Evolutionary conservation across 805 yeast species (phyloP).

Genomic region (Ogataea philodendri): DNA sequence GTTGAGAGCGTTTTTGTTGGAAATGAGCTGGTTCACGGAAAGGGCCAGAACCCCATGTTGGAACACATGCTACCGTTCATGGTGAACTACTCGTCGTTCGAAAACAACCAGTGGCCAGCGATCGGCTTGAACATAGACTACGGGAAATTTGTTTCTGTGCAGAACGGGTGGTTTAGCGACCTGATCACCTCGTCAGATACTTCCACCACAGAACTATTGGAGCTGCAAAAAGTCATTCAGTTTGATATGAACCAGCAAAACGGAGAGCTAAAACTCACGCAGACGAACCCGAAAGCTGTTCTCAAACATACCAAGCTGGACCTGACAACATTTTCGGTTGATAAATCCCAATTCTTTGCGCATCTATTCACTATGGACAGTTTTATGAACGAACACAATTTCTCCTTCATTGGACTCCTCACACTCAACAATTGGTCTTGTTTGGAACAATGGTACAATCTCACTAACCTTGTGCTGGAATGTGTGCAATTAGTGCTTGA

Average conservation of each 20-base stretch:
- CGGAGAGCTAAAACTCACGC: slow-evolving; percentile 43
- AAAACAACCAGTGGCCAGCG: slow-evolving; percentile 30
- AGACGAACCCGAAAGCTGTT: slow-evolving; percentile 38
- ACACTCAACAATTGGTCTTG: slow-evolving; percentile 63
- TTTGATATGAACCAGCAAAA: slow-evolving; percentile 13
- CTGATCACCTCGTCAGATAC: slow-evolving; percentile 47
- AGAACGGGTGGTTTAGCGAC: slow-evolving; percentile 10
- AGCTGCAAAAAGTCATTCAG: slow-evolving; percentile 38
- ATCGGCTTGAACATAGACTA: slow-evolving; percentile 15
- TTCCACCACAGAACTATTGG: slow-evolving; percentile 47
- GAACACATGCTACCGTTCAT: slow-evolving; percentile 17
- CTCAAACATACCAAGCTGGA: slow-evolving; percentile 37
- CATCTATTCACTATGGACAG: slow-evolving; percentile 32
- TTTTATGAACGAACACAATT: slow-evolving; percentile 53
- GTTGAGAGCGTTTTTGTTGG: slow-evolving; percentile 12
- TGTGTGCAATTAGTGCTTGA: slow-evolving; percentile 31
- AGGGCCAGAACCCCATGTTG: slow-evolving; percentile 1
- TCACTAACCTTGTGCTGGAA: slow-evolving; percentile 44
- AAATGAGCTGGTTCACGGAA: slow-evolving; percentile 6
- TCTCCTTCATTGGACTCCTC: slow-evolving; percentile 47
- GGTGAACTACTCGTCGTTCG: slow-evolving; percentile 26
- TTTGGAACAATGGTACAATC: slow-evolving; percentile 59
- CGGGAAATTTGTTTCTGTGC: slow-evolving; percentile 13
- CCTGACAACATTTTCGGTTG: slow-evolving; percentile 51
- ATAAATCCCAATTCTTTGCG: slow-evolving; percentile 59